phyloP scores from a whole-genome alignment of 176 grass and related monocot species.

The Carex cristatella region DNA sequence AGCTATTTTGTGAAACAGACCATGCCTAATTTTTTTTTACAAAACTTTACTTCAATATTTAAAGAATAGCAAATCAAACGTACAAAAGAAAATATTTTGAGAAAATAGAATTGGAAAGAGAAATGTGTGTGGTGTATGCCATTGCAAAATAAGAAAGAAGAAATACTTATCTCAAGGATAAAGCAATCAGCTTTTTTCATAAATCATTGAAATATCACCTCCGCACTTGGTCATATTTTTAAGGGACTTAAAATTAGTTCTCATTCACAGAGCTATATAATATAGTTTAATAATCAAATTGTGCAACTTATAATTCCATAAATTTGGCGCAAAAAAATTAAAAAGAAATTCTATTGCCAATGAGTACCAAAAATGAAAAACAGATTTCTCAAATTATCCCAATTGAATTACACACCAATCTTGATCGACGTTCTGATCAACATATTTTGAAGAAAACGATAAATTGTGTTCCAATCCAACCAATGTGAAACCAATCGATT shows the following conservation, averaged over 20 bases:
- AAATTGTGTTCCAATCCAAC: not conserved
- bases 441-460: not conserved
- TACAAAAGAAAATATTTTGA: not conserved
- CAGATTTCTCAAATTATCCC: not conserved
- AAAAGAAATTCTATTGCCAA: not conserved
- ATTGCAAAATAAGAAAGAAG: not conserved
- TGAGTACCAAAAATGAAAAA: not conserved
- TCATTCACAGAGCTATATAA: not conserved
- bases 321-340: not conserved
- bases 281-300: not conserved
- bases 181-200: not conserved
- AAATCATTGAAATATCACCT: not conserved
- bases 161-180: not conserved
- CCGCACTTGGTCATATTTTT: not conserved
- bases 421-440: not conserved
- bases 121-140: not conserved
- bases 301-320: not conserved
- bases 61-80: not conserved
- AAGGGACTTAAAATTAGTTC: not conserved
- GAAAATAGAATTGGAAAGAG: not conserved
- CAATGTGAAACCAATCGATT: not conserved
- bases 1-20: not conserved
- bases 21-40: not conserved
- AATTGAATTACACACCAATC: constrained; percentile 12
- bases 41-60: constrained; percentile 20